Evolutionary conservation across 495 filamentous ascomycete species (phyloP).

Genomic region (Penicillium cataractarum): DNA sequence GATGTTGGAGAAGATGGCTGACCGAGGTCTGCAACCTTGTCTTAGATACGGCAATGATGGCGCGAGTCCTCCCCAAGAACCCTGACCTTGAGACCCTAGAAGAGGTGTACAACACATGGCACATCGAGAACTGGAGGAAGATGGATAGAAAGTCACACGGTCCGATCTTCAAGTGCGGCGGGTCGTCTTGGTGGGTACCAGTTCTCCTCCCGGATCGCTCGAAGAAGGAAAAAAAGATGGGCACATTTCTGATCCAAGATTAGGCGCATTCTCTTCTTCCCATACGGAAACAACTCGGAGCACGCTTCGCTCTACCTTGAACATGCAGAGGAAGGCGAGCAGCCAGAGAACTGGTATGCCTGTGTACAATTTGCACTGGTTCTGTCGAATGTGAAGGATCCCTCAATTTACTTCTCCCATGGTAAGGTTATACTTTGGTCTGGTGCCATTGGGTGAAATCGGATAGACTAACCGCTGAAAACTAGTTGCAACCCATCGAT

Average conservation of each 20-base stretch:
- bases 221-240: not conserved
- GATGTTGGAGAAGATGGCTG: constrained; percentile 17
- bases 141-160: constrained; percentile 80
- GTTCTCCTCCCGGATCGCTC: not conserved
- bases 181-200: constrained; percentile 76
- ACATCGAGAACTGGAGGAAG: constrained; percentile 77
- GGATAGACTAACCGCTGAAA: constrained; percentile 22
- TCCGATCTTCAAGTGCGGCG: constrained; percentile 83
- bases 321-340: constrained; percentile 76
- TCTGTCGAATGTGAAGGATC: constrained; percentile 90
- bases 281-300: constrained; percentile 90
- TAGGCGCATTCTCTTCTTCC: constrained; percentile 94
- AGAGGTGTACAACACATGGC: constrained; percentile 79
- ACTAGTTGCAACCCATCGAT: constrained; percentile 78
- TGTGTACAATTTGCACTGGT: constrained; percentile 96
- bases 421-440: constrained; percentile 38
- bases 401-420: constrained; percentile 72
- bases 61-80: constrained; percentile 70
- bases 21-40: constrained; percentile 22
- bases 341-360: constrained; percentile 89
- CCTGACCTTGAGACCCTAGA: constrained; percentile 71
- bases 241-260: constrained; percentile 16
- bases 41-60: constrained; percentile 82
- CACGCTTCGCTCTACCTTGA: constrained; percentile 95
- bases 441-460: not conserved